phyloP scores from a whole-genome alignment of 306 rosid species.

The Dryas drummondii region DNA sequence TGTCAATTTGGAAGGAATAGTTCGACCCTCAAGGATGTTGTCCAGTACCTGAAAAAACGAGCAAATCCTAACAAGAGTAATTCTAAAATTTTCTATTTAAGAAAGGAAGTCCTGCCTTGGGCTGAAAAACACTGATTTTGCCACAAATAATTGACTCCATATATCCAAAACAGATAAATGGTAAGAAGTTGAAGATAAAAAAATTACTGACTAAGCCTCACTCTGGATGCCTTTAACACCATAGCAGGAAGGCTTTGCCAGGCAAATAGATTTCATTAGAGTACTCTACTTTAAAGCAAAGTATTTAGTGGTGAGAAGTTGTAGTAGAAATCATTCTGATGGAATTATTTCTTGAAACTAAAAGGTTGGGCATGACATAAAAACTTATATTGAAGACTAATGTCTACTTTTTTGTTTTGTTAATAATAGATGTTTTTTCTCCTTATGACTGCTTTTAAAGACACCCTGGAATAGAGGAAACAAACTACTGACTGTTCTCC shows the following conservation, averaged over 20 bases:
- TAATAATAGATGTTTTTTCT: neutral
- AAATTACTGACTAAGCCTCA: neutral
- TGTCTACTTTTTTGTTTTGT: neutral
- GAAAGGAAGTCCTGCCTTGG: neutral
- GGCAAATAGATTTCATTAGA: constrained; percentile 1
- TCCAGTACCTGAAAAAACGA: constrained; percentile 68
- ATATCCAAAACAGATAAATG: neutral
- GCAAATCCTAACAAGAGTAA: neutral
- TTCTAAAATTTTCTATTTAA: neutral
- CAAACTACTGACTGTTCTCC: neutral
- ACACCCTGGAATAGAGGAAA: neutral
- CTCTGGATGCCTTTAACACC: neutral
- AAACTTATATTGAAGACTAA: constrained; percentile 13
- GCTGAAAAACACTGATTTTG: neutral
- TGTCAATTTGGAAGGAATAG: constrained; percentile 53
- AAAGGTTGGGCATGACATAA: neutral
- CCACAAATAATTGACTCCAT: neutral
- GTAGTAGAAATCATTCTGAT: neutral
- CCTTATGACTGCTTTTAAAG: neutral
- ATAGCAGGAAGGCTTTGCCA: constrained; percentile 14
- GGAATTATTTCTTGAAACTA: neutral
- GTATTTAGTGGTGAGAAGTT: neutral
- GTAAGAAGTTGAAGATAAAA: neutral
- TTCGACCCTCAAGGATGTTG: constrained; percentile 49
- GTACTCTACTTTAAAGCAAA: neutral